These are phyloP conservation scores for Raffaelea arxii DNA, from an alignment of 2,329 filamentous ascomycete species.

Conservation along the genomic window DNA sequence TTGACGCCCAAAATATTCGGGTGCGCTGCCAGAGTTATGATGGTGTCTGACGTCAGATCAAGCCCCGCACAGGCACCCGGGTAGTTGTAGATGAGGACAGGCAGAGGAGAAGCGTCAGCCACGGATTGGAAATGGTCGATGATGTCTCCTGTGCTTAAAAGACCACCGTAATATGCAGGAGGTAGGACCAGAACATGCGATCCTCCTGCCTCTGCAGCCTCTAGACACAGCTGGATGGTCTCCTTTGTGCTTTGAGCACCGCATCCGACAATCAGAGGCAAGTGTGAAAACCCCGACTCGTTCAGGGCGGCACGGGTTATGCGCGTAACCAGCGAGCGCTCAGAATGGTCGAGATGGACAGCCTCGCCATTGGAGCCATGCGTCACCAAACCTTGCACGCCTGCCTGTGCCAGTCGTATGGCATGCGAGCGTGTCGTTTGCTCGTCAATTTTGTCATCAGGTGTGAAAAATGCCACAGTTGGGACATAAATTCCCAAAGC, in stretches of 20 bases:
- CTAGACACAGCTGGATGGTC: slow-evolving; percentile 59
- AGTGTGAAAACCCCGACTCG: slow-evolving; percentile 49
- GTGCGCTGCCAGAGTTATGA: slow-evolving; percentile 49
- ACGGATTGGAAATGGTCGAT: slow-evolving; percentile 57
- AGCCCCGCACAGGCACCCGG: slow-evolving; percentile 54
- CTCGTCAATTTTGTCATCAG: slow-evolving; percentile 53
- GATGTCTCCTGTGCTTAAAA: slow-evolving; percentile 55
- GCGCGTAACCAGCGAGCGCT: slow-evolving; percentile 58
- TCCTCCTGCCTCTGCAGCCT: slow-evolving; percentile 59
- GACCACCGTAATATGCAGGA: slow-evolving; percentile 63
- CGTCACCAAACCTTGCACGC: slow-evolving; percentile 64
- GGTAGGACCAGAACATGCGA: slow-evolving; percentile 70
- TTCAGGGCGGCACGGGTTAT: slow-evolving; percentile 63
- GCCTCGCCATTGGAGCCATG: slow-evolving; percentile 80
- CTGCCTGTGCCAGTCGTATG: slow-evolving; percentile 61
- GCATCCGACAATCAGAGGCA: slow-evolving; percentile 69
- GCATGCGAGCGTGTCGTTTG: slow-evolving; percentile 50
- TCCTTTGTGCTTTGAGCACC: slow-evolving; percentile 66
- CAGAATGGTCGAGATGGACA: slow-evolving; percentile 62
- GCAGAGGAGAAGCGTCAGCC: slow-evolving; percentile 52
- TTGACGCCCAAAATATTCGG: slow-evolving; percentile 61
- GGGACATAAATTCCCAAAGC: not conserved
- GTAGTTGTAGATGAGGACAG: slow-evolving; percentile 61
- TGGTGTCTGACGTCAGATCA: slow-evolving; percentile 53
- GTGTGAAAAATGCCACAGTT: not conserved